These are phyloP conservation scores for Allium cepa DNA, from an alignment of 106 monocot species.

Conservation along the genomic window DNA sequence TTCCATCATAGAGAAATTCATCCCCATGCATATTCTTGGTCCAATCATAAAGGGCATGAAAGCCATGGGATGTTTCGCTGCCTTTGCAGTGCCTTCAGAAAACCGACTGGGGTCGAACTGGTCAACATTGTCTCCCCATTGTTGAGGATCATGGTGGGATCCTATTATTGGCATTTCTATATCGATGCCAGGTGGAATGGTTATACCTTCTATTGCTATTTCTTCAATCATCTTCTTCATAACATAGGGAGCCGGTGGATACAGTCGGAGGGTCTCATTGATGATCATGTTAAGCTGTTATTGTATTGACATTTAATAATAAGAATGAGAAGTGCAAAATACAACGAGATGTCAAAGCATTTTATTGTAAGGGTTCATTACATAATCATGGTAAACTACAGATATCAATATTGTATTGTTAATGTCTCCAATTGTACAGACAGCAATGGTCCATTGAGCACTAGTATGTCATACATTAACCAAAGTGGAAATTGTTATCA, in stretches of 20 bases:
- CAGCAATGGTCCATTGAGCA: too few species aligned
- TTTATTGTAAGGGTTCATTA: too few species aligned
- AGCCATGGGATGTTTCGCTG: slow-evolving; percentile 17
- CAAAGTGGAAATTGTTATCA: too few species aligned
- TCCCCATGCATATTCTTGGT: slow-evolving; percentile 4
- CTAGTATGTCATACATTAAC: too few species aligned
- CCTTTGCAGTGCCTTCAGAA: slow-evolving; percentile 8
- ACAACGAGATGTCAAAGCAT: background rate
- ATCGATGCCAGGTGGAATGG: slow-evolving; percentile 11
- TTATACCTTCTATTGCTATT: slow-evolving; percentile 1
- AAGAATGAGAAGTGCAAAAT: background rate
- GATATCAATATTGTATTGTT: too few species aligned
- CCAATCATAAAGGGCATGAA: slow-evolving; percentile 16
- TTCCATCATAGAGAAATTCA: slow-evolving; percentile 12
- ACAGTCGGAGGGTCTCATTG: slow-evolving; percentile 15
- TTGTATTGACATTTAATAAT: background rate
- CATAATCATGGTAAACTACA: too few species aligned
- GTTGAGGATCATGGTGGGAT: slow-evolving; percentile 11
- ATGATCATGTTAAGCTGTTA: slow-evolving; percentile 20
- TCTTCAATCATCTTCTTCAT: slow-evolving; percentile 3
- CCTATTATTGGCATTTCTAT: slow-evolving; percentile 8
- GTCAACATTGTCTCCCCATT: slow-evolving; percentile 13
- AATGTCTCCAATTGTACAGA: too few species aligned
- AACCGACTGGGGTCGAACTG: slow-evolving; percentile 16
- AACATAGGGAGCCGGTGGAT: slow-evolving; percentile 1